Base-by-base conservation (phyloP, 805 yeast species). In the Starmerella khaoyaiensis region DNA sequence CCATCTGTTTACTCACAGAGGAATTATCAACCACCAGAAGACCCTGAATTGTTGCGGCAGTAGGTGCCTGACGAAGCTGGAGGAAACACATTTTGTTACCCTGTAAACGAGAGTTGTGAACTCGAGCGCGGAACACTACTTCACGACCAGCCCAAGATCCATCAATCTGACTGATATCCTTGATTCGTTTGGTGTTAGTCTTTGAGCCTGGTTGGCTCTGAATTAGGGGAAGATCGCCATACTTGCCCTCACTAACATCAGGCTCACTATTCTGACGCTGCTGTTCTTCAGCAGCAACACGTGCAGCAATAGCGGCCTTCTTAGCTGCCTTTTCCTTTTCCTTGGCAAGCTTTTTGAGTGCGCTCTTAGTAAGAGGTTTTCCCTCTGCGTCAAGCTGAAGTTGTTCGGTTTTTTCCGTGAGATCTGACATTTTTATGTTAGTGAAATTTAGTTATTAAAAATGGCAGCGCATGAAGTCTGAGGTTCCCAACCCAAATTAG, bases 51-150 rank as follows among this genome's bases (percentile, higher is more conserved):
- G 78, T 63, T 8, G 41, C 34, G 10, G 44, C 29, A 42, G 72
- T 71, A 38, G 72, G 67, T 64, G 83, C 94, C 67, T 90, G 98
- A 67, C 99, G 79, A 52, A 90, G 74, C 19, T 93, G 74, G 52
- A 87, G 63, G 60, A 90, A 90, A 37, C 80, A 72, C 79, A 90
- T 76, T 47, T 93, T 84, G 54, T 93, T 94, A 60, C 95, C 94
- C 61, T 87, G 97, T 57, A 83, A 79, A 67, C 99, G 80, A 11
- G 87, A 72, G 45, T 76, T 83, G 62, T 90, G 97, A 31, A 86
- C 71, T 64, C 99, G 75, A 32, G 97, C 97, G 64, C 98, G 76
- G 65, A 93, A 74, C 11, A 79, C 67, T 39, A 90, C 80, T 48
- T 73, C 72, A 50, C 75, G 70, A 40, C 87, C 94, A 46, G 76